phyloP scores from a whole-genome alignment of 1,284 basidiomycete species.

The Kalmanozyma brasiliensis region DNA sequence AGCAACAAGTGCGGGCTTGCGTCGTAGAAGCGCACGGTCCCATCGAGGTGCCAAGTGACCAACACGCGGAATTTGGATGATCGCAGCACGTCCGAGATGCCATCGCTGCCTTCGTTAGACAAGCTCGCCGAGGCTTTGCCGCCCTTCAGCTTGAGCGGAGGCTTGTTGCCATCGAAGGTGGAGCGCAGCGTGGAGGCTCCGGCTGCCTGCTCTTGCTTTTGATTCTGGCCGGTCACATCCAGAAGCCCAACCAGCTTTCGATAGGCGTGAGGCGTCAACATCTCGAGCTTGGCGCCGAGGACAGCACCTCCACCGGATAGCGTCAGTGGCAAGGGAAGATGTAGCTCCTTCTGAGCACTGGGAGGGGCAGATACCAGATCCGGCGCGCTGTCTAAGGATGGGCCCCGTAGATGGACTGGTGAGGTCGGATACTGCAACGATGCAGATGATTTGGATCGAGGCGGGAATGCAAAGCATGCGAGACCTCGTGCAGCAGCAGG shows the following conservation, averaged over 20 bases:
- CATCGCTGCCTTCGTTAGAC: conserved; percentile 28
- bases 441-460: conserved; percentile 8
- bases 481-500: conserved; percentile 60
- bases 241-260: conserved; percentile 49
- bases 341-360: conserved; percentile 34
- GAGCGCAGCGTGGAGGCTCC: conserved; percentile 24
- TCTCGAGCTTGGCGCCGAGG: conserved; percentile 50
- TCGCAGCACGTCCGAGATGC: conserved; percentile 30
- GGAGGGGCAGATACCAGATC: neutral
- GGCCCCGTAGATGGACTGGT: no score
- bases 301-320: conserved; percentile 57
- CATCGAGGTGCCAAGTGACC: conserved; percentile 65
- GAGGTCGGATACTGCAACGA: conserved; percentile 3
- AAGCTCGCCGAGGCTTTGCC: conserved; percentile 45
- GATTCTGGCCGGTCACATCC: conserved; percentile 40
- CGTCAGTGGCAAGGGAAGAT: conserved; percentile 57
- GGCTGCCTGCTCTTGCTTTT: conserved; percentile 39
- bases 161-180: conserved; percentile 19
- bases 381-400: neutral
- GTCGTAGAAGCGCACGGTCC: conserved; percentile 61
- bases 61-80: conserved; percentile 46
- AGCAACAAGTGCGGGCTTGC: conserved; percentile 61
- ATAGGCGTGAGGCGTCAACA: conserved; percentile 49
- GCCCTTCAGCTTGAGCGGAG: conserved; percentile 41
- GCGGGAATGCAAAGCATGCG: conserved; percentile 59